phyloP scores from a whole-genome alignment of 2,329 filamentous ascomycete genomes.

The Talaromyces verruculosus region DNA sequence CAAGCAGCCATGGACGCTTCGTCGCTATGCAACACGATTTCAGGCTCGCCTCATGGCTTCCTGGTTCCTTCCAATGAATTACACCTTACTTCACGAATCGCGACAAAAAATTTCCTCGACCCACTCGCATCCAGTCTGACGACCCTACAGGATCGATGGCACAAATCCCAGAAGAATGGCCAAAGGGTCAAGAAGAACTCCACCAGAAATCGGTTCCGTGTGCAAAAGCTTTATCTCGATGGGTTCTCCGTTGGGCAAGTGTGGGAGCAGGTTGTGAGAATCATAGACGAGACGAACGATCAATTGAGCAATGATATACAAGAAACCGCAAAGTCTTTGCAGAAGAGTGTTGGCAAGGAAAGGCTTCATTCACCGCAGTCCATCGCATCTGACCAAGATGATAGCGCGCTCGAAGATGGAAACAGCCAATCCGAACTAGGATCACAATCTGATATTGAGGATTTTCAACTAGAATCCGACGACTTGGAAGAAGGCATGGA shows the following conservation, averaged over 20 bases:
- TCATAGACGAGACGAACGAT: slow-evolving; percentile 65
- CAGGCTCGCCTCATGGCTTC: slow-evolving; percentile 68
- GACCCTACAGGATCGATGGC: slow-evolving; percentile 67
- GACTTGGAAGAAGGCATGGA: slow-evolving; percentile 25
- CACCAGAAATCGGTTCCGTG: slow-evolving; percentile 71
- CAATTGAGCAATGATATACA: slow-evolving; percentile 54
- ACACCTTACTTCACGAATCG: slow-evolving; percentile 66
- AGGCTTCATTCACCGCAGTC: background rate
- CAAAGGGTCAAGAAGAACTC: slow-evolving; percentile 1
- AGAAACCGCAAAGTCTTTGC: slow-evolving; percentile 27
- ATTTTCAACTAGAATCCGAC: background rate
- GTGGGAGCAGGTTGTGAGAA: slow-evolving; percentile 87
- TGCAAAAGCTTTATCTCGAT: slow-evolving; percentile 75
- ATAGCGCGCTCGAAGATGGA: background rate
- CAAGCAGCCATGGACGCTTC: slow-evolving; percentile 8
- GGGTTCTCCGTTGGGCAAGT: slow-evolving; percentile 87
- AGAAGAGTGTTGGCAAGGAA: slow-evolving; percentile 15
- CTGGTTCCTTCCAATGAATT: slow-evolving; percentile 70
- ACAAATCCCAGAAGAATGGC: slow-evolving; percentile 60
- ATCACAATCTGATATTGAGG: background rate
- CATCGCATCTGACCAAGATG: slow-evolving; percentile 5
- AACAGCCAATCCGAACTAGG: background rate
- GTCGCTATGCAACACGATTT: slow-evolving; percentile 37
- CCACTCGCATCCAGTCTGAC: slow-evolving; percentile 72
- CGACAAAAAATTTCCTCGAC: slow-evolving; percentile 80